These are phyloP conservation scores for Botrytis elliptica DNA, from an alignment of 2,329 filamentous ascomycete genomes.

Conservation along the genomic window DNA sequence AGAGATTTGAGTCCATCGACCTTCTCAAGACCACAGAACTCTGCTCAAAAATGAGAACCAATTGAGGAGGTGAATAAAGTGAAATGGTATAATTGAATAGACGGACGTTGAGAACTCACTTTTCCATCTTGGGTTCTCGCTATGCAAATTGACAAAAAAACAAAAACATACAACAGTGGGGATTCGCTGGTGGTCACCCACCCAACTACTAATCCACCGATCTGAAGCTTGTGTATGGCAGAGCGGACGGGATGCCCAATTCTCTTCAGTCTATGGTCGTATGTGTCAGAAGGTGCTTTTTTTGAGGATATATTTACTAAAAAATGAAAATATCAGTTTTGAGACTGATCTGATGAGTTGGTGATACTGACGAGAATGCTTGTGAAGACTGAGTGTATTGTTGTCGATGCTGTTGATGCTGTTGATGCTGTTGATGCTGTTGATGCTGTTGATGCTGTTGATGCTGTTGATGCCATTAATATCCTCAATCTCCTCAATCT, in stretches of 20 bases:
- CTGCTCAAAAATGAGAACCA: not conserved
- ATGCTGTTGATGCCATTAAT: too few species aligned
- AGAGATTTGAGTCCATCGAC: not conserved
- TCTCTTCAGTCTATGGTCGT: too few species aligned
- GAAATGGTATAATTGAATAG: not conserved
- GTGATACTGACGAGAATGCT: too few species aligned
- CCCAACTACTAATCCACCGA: not conserved
- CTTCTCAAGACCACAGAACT: not conserved
- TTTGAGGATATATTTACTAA: not conserved
- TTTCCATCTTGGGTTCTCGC: not conserved
- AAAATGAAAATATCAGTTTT: too few species aligned
- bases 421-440: too few species aligned
- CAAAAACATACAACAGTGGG: too few species aligned
- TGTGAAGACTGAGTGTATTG: too few species aligned
- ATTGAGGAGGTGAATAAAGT: not conserved
- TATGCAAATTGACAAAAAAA: too few species aligned
- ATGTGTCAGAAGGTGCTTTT: rapidly evolving
- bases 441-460: too few species aligned
- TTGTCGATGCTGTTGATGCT: too few species aligned
- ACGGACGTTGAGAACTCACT: not conserved
- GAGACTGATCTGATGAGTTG: too few species aligned
- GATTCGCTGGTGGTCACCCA: not conserved
- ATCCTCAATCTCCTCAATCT: too few species aligned
- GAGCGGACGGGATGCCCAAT: not conserved
- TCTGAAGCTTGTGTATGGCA: not conserved